These are phyloP conservation scores for Akebia trifoliata DNA, from an alignment of 164 flowering plant genomes.

Conservation along the genomic window DNA sequence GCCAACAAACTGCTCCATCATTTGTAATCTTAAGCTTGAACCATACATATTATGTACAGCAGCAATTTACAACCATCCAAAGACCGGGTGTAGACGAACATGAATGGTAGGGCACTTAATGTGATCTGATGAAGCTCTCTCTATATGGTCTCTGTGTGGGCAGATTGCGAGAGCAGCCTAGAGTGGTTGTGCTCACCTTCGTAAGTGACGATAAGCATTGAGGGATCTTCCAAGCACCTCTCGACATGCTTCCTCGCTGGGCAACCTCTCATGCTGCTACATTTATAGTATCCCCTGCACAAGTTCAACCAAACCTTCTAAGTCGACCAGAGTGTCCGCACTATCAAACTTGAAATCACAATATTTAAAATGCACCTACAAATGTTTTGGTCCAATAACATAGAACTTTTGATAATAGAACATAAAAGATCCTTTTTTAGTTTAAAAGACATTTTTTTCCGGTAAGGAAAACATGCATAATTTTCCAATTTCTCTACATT, in stretches of 20 bases:
- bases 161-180: conserved; percentile 52
- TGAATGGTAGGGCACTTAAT: conserved; percentile 11
- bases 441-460: background rate
- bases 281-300: conserved; percentile 91
- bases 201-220: conserved; percentile 87
- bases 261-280: conserved; percentile 94
- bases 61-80: conserved; percentile 26
- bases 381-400: background rate
- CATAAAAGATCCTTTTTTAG: background rate
- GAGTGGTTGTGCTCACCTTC: conserved; percentile 95
- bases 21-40: conserved; percentile 19
- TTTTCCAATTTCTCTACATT: background rate
- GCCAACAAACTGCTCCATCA: conserved; percentile 23
- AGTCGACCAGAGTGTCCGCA: background rate
- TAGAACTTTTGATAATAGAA: too few species aligned
- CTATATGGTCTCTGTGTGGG: conserved; percentile 31
- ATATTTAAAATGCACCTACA: background rate
- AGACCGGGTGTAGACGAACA: conserved; percentile 9
- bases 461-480: background rate
- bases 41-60: conserved; percentile 40
- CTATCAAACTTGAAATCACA: background rate
- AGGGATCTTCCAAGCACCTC: conserved; percentile 81
- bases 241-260: conserved; percentile 97
- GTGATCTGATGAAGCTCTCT: conserved; percentile 11
- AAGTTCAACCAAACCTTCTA: conserved; percentile 3